Conservation (phyloP, 2,329 filamentous ascomycete genomes). For the Colletotrichum orchidophilum region DNA sequence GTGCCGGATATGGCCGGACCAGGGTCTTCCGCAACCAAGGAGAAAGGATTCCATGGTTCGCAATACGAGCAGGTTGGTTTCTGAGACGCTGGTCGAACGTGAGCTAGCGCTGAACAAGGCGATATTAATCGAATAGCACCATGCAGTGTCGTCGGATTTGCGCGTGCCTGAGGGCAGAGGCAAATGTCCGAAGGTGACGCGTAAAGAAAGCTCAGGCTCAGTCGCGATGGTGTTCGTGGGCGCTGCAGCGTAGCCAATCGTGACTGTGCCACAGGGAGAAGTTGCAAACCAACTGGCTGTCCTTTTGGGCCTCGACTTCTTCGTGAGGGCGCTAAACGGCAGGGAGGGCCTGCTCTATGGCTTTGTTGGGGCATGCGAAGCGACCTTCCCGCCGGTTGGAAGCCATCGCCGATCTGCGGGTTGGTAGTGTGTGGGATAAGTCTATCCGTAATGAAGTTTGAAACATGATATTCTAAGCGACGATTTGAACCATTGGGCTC, state of each 20-base stretch:
- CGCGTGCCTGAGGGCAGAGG: neutral
- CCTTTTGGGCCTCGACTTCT: slow-evolving; percentile 37
- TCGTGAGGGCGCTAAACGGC: slow-evolving; percentile 34
- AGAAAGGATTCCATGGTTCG: neutral
- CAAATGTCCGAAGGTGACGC: neutral
- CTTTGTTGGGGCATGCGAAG: neutral
- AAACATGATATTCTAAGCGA: neutral
- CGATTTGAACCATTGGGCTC: neutral
- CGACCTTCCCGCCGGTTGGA: neutral
- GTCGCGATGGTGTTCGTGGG: slow-evolving; percentile 36
- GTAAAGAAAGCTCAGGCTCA: slow-evolving; percentile 30
- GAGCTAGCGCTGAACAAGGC: neutral
- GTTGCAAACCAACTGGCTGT: slow-evolving; percentile 37
- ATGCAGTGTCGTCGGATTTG: neutral
- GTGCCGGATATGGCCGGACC: neutral
- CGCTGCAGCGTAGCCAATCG: slow-evolving; percentile 39
- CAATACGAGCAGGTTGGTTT: neutral
- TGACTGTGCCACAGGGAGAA: slow-evolving; percentile 39
- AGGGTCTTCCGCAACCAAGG: neutral
- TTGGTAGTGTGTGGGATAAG: neutral
- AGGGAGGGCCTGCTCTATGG: neutral
- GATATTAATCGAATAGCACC: neutral
- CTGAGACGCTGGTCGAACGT: neutral
- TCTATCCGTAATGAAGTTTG: neutral
- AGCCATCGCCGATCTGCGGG: neutral